phyloP scores from a whole-genome alignment of 306 rosid genomes.

The Cucurbita maxima region DNA sequence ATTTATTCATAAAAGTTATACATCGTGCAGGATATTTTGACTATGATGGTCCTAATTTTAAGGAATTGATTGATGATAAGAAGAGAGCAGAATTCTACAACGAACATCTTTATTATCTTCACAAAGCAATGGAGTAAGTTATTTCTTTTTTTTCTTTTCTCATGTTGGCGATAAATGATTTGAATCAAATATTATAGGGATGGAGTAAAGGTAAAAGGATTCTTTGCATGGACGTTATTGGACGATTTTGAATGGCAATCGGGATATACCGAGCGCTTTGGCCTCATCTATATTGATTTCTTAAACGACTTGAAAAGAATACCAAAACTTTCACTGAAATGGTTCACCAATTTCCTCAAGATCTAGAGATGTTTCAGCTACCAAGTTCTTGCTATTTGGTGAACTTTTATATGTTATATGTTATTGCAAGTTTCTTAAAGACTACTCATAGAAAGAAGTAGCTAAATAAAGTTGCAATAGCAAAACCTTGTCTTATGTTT shows the following conservation, averaged over 20 bases:
- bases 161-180: background rate
- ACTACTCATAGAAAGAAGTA: background rate
- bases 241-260: background rate
- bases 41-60: background rate
- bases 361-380: background rate
- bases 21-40: background rate
- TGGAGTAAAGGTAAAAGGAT: background rate
- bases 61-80: background rate
- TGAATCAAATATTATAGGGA: background rate
- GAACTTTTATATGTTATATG: background rate
- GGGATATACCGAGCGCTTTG: background rate
- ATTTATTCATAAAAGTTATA: background rate
- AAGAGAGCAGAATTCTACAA: background rate
- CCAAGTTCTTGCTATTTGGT: no score
- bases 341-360: background rate
- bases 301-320: background rate
- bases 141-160: no score
- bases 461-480: background rate
- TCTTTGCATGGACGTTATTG: background rate
- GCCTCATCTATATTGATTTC: background rate
- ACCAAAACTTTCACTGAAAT: background rate
- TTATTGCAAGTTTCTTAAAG: background rate
- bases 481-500: background rate
- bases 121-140: background rate
- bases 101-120: background rate